Conservation (phyloP, 495 filamentous ascomycete species). For the Daldinia concentrica region DNA sequence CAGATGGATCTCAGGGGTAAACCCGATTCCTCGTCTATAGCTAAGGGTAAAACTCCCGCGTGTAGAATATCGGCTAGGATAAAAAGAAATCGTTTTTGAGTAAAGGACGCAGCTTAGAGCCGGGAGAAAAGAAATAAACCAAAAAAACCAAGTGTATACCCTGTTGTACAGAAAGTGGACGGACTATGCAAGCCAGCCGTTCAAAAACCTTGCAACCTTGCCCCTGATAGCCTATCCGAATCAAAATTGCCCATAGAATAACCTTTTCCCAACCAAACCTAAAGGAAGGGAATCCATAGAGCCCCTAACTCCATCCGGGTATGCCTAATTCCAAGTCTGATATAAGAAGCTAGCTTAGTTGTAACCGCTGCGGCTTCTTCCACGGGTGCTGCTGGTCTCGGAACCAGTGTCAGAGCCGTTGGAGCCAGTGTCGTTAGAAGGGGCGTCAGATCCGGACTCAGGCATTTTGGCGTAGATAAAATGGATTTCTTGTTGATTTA, state of each 20-base stretch:
- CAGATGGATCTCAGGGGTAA: slow-evolving; percentile 15
- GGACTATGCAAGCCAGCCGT: neutral
- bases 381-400: slow-evolving; percentile 18
- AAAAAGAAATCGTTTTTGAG: neutral
- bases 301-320: slow-evolving; percentile 26
- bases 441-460: slow-evolving; percentile 34
- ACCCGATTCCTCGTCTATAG: slow-evolving; percentile 29
- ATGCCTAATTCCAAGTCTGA: slow-evolving; percentile 16
- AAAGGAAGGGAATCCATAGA: slow-evolving; percentile 9
- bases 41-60: slow-evolving; percentile 23
- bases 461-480: slow-evolving; percentile 30
- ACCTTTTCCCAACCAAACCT: neutral
- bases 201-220: neutral
- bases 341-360: slow-evolving; percentile 25
- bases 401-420: slow-evolving; percentile 32
- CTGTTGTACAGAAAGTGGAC: slow-evolving; percentile 1
- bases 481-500: neutral
- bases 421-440: slow-evolving; percentile 38
- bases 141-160: neutral
- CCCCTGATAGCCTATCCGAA: slow-evolving; percentile 1
- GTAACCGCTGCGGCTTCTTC: slow-evolving; percentile 41
- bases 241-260: neutral
- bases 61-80: neutral
- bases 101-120: neutral
- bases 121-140: neutral